phyloP scores from a whole-genome alignment of 2,329 filamentous ascomycete genomes.

The Clarireedia monteithiana region DNA sequence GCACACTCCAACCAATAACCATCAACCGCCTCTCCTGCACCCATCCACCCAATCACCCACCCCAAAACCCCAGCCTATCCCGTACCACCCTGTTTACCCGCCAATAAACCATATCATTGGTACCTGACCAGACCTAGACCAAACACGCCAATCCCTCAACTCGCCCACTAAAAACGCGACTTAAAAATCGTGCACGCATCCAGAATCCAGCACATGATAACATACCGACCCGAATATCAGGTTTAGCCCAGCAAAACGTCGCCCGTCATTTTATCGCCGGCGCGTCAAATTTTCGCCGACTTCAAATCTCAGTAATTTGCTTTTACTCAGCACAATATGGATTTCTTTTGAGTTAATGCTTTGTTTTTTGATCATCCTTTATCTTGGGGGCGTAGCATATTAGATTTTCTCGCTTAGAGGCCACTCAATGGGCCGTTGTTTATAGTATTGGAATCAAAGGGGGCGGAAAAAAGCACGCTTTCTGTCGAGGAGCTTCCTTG shows the following conservation, averaged over 20 bases:
- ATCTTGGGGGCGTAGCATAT: constrained; percentile 4
- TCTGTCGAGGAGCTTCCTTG: neutral
- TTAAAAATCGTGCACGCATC: neutral
- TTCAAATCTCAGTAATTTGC: neutral
- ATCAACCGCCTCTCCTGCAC: neutral
- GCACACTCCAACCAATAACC: neutral
- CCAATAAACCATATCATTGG: neutral
- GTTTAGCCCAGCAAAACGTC: neutral
- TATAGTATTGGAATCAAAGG: neutral
- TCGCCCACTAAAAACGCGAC: neutral
- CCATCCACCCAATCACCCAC: neutral
- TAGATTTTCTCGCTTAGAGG: constrained; percentile 5
- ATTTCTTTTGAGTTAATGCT: neutral
- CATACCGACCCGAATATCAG: neutral
- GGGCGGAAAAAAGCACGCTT: neutral
- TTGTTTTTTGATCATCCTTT: neutral
- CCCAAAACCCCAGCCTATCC: neutral
- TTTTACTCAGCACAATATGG: neutral
- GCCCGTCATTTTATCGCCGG: neutral
- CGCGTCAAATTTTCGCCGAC: neutral
- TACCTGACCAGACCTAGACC: neutral
- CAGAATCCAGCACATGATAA: neutral
- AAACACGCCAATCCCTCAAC: too few relatives aligned
- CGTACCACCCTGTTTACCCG: neutral
- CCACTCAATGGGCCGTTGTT: constrained; percentile 2